phyloP scores from a whole-genome alignment of 441 rosid species.

The Adansonia rubrostipa region DNA sequence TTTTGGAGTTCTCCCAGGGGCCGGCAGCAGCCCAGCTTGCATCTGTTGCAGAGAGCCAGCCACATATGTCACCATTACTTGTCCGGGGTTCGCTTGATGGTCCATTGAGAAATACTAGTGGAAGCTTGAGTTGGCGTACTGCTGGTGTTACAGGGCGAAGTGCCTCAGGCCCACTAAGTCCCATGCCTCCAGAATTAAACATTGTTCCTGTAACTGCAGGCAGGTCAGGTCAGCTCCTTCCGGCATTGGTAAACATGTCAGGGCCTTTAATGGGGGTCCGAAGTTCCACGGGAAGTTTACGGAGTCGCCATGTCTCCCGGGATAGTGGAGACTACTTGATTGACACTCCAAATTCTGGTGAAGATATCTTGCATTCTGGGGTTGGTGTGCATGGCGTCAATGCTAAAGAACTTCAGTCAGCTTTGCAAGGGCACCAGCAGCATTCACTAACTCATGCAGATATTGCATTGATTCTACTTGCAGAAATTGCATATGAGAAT shows the following conservation, averaged over 20 bases:
- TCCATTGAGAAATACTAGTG: conserved; percentile 94
- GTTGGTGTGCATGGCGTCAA: conserved; percentile 74
- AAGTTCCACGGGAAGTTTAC: conserved; percentile 93
- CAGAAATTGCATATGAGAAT: conserved; percentile 97
- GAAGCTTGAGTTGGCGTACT: conserved; percentile 99
- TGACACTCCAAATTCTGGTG: conserved; percentile 96
- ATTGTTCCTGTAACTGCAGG: conserved; percentile 90
- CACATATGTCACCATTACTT: conserved; percentile 97
- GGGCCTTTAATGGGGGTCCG: conserved; percentile 97
- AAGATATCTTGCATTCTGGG: conserved; percentile 85
- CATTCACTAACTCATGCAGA: conserved; percentile 99
- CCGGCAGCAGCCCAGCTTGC: conserved; percentile 78
- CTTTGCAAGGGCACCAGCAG: conserved; percentile 99
- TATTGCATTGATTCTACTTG: conserved; percentile 93
- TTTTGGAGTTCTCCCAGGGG: conserved; percentile 95
- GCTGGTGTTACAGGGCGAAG: conserved; percentile 89
- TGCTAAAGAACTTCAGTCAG: conserved; percentile 97
- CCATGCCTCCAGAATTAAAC: conserved; percentile 95
- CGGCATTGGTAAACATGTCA: conserved; percentile 90
- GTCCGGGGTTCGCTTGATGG: conserved; percentile 99
- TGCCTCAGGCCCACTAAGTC: conserved; percentile 94
- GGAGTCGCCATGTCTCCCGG: conserved; percentile 97
- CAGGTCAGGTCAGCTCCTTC: conserved; percentile 95
- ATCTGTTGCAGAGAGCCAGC: conserved; percentile 57
- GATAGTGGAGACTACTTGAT: conserved; percentile 97